A percentile compares a stretch with the other conserved stretches of the same genome.
These are phyloP conservation scores for Pseudogymnoascus sp. DNA, from an alignment of 2,329 filamentous ascomycete species.

Conservation along the genomic window DNA sequence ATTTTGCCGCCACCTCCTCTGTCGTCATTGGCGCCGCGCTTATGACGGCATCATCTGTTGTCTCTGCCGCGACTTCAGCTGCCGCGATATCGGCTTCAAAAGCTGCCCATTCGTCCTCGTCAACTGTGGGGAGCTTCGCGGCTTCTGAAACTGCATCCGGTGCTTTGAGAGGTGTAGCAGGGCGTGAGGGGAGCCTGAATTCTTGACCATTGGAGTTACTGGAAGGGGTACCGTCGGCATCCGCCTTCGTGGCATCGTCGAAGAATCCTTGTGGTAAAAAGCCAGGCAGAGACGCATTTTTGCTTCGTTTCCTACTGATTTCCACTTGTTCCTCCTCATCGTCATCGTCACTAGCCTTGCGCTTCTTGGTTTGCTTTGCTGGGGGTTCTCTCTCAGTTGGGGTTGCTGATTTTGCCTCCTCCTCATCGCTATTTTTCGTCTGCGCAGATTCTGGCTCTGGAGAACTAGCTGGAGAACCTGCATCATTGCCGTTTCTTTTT, in stretches of 20 bases:
- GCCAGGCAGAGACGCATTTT: constrained; percentile 24
- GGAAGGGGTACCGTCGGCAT: constrained; percentile 32
- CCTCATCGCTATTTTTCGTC: background rate
- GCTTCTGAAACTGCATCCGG: constrained; percentile 33
- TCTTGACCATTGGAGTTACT: constrained; percentile 39
- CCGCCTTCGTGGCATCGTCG: constrained; percentile 23
- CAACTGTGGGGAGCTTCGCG: constrained; percentile 34
- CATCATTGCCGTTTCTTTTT: constrained; percentile 21
- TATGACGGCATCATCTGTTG: constrained; percentile 47
- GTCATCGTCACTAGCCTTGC: constrained; percentile 34
- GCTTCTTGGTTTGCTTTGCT: constrained; percentile 35
- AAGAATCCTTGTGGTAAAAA: constrained; percentile 28
- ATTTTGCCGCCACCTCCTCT: constrained; percentile 50
- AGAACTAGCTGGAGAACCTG: constrained; percentile 11
- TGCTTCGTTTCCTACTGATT: constrained; percentile 35
- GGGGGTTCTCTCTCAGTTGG: background rate
- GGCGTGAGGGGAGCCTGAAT: constrained; percentile 55
- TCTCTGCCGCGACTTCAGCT: constrained; percentile 28
- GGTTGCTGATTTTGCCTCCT: background rate
- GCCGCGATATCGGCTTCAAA: constrained; percentile 74
- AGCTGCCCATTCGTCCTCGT: constrained; percentile 78
- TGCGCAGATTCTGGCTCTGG: constrained; percentile 1
- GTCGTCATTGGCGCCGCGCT: constrained; percentile 60
- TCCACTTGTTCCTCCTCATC: constrained; percentile 32
- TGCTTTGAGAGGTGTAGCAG: constrained; percentile 45